Evolutionary conservation across 306 rosid genomes (phyloP).

Genomic region (Citrullus colocynthis): DNA sequence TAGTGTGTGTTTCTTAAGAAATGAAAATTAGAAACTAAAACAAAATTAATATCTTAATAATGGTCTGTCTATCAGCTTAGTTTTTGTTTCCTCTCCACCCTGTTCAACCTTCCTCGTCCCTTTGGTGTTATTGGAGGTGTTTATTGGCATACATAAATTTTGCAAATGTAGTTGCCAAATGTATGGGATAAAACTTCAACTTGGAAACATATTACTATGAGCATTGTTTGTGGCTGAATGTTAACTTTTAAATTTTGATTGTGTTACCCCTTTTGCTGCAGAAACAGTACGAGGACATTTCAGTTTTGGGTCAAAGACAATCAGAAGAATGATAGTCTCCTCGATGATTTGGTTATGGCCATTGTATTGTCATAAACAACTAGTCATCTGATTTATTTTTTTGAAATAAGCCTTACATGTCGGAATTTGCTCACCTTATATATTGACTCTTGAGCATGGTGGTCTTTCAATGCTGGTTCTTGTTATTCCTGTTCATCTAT

Average conservation of each 20-base stretch:
- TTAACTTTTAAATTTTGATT: background rate
- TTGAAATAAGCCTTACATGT: background rate
- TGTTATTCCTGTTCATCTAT: background rate
- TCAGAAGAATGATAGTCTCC: slow-evolving; percentile 28
- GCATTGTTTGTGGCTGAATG: background rate
- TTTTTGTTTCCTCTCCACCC: background rate
- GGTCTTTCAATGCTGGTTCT: background rate
- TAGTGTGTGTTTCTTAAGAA: background rate
- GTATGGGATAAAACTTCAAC: background rate
- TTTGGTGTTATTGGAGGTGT: background rate
- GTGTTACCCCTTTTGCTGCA: slow-evolving; percentile 9
- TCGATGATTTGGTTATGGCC: background rate
- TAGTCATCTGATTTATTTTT: background rate
- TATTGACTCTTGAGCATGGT: background rate
- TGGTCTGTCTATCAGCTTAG: background rate
- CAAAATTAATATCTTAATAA: background rate
- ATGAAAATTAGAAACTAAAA: background rate
- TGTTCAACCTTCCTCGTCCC: background rate
- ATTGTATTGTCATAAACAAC: background rate
- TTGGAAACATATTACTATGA: background rate
- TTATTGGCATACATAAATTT: background rate
- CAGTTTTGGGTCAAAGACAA: slow-evolving; percentile 48
- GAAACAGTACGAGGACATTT: slow-evolving; percentile 55
- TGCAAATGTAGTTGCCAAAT: background rate
- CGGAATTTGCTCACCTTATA: background rate